Conservation (phyloP, 1,284 basidiomycete species). For the Ustilago loliicola region DNA sequence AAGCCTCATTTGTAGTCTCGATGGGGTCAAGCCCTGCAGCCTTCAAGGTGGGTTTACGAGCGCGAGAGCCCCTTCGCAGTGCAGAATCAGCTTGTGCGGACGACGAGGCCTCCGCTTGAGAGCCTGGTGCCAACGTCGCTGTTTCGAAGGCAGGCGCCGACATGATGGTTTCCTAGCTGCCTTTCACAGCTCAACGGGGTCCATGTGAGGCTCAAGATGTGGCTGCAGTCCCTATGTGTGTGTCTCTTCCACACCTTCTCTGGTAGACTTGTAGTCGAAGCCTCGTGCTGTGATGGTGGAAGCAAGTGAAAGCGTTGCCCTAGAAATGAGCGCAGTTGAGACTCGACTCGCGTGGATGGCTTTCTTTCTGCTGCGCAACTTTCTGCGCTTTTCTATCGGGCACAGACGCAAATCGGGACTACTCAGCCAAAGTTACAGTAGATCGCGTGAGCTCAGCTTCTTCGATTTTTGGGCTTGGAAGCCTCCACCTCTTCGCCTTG, state of each 20-base stretch:
- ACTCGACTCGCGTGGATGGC: constrained; percentile 10
- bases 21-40: constrained; percentile 32
- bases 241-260: background rate
- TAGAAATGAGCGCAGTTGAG: background rate
- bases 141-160: constrained; percentile 20
- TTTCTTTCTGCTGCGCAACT: background rate
- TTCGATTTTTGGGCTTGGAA: background rate
- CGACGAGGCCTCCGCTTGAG: constrained; percentile 12
- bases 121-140: background rate
- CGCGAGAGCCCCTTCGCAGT: constrained; percentile 32
- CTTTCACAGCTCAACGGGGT: constrained; percentile 7
- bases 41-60: constrained; percentile 35
- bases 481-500: constrained; percentile 4
- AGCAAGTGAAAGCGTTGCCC: background rate
- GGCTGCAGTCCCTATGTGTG: background rate
- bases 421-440: background rate
- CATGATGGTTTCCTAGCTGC: constrained; percentile 10
- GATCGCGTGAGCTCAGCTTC: constrained; percentile 37
- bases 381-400: constrained; percentile 20
- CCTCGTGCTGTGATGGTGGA: constrained; percentile 17
- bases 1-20: constrained; percentile 15
- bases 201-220: constrained; percentile 11
- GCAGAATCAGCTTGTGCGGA: constrained; percentile 4
- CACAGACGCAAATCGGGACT: background rate
- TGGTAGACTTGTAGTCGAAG: background rate